Conservation (phyloP, 768 basidiomycete genomes). For the Amanita pallidorosea region DNA sequence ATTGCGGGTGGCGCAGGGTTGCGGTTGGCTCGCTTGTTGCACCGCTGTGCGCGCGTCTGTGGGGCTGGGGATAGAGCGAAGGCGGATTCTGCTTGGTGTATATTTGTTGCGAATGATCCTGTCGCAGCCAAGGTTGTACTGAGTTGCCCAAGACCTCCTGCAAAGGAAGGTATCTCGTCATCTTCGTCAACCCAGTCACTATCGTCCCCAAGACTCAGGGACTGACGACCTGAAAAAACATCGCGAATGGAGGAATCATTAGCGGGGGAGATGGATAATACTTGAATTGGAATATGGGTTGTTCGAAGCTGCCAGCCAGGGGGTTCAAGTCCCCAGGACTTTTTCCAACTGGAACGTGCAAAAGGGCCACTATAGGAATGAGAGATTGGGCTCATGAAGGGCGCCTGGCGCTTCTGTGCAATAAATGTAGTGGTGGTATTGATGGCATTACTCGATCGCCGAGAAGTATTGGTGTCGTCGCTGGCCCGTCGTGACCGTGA, state of each 20-base stretch:
- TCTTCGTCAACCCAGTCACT: constrained; percentile 88
- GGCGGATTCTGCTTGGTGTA: constrained; percentile 9
- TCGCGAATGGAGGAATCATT: constrained; percentile 53
- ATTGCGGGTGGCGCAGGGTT: constrained; percentile 12
- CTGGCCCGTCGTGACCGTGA: constrained; percentile 34
- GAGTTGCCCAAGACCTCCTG: constrained; percentile 70
- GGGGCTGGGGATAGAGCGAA: constrained; percentile 41
- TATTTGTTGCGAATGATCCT: constrained; percentile 14
- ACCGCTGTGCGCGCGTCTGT: constrained; percentile 14
- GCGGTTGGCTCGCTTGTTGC: constrained; percentile 23
- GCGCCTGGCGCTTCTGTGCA: constrained; percentile 72
- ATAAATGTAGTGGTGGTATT: constrained; percentile 51
- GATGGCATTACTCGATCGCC: constrained; percentile 22
- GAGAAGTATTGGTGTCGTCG: constrained; percentile 26
- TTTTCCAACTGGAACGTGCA: constrained; percentile 78
- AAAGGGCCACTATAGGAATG: constrained; percentile 30
- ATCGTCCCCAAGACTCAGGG: constrained; percentile 58
- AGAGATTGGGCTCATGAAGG: constrained; percentile 48
- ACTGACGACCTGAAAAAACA: constrained; percentile 66
- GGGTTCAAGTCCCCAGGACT: constrained; percentile 80
- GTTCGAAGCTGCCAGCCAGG: constrained; percentile 73
- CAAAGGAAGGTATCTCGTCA: constrained; percentile 63
- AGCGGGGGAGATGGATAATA: constrained; percentile 56
- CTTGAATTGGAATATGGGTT: constrained; percentile 63
- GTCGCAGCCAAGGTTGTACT: constrained; percentile 20